phyloP scores from a whole-genome alignment of 2,329 filamentous ascomycete genomes.

The Rasamsonia emersonii region DNA sequence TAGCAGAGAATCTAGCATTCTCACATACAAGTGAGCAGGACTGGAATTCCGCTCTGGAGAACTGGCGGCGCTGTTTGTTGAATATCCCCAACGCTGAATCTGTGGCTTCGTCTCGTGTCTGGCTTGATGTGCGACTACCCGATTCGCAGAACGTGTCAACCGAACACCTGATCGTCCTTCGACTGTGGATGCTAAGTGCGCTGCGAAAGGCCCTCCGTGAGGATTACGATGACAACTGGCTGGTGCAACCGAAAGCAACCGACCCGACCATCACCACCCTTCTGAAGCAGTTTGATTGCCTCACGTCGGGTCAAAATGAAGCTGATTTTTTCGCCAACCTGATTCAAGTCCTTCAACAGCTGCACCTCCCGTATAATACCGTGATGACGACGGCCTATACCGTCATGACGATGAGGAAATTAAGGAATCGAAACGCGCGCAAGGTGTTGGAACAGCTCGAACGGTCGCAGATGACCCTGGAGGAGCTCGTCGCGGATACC shows the following conservation, averaged over 20 bases:
- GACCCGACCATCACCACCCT: conserved; percentile 16
- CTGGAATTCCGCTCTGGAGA: conserved; percentile 15
- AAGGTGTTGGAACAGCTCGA: conserved; percentile 19
- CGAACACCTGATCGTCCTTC: conserved; percentile 22
- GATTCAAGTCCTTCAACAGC: conserved; percentile 18
- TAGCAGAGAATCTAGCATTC: conserved; percentile 23
- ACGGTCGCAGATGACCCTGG: conserved; percentile 16
- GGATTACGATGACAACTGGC: conserved; percentile 13
- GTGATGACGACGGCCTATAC: conserved; percentile 20
- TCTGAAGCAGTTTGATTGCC: conserved; percentile 20
- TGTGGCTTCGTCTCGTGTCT: conserved; percentile 17
- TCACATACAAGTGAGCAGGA: conserved; percentile 11
- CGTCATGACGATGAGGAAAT: conserved; percentile 16
- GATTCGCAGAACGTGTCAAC: conserved; percentile 6
- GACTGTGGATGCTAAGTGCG: conserved; percentile 24
- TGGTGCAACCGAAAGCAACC: conserved; percentile 8
- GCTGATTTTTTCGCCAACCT: conserved; percentile 20
- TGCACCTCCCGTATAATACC: conserved; percentile 23
- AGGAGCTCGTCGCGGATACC: conserved; percentile 20
- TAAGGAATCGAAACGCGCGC: conserved; percentile 15
- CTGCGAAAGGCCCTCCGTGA: conserved; percentile 16
- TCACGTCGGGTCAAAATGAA: conserved; percentile 7
- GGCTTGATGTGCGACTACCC: conserved; percentile 15
- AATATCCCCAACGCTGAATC: conserved; percentile 12
- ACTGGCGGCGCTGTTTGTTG: conserved; percentile 23